These are phyloP conservation scores for Daldinia loculata DNA, from an alignment of 495 filamentous ascomycete species.

Conservation along the genomic window DNA sequence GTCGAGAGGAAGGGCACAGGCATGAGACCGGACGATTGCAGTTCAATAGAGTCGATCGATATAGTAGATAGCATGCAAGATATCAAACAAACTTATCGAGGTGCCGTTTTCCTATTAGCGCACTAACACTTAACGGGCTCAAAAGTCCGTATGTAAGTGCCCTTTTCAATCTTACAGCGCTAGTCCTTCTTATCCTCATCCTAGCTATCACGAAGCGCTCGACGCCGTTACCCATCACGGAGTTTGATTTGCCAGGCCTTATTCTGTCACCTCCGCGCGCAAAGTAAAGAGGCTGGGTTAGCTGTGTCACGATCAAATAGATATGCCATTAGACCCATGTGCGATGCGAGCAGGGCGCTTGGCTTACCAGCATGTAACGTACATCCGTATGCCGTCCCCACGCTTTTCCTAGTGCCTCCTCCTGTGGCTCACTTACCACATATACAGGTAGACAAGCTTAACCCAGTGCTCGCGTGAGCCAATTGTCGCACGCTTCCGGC, in stretches of 20 bases:
- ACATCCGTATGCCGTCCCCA: constrained; percentile 26
- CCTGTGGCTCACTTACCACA: neutral
- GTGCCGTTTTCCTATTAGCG: neutral
- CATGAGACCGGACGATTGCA: constrained; percentile 4
- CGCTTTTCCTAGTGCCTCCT: constrained; percentile 29
- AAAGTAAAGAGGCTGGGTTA: constrained; percentile 15
- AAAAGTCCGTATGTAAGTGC: constrained; percentile 4
- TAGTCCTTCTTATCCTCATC: neutral
- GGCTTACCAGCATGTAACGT: neutral
- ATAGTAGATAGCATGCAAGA: neutral
- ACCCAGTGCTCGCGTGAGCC: constrained; percentile 19
- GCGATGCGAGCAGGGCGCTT: neutral
- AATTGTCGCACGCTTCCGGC: constrained; percentile 22
- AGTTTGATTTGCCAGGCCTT: neutral
- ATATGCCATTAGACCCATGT: constrained; percentile 26
- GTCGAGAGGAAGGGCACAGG: neutral
- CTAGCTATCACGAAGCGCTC: constrained; percentile 2
- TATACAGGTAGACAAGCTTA: constrained; percentile 10
- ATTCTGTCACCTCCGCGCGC: neutral
- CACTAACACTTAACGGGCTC: neutral
- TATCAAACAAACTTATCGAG: constrained; percentile 4
- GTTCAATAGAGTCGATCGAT: constrained; percentile 2
- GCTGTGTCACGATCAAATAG: neutral
- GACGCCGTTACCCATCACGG: neutral
- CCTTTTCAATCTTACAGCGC: constrained; percentile 7